These are phyloP conservation scores for Pseudomonodictys pantanalensis DNA, from an alignment of 495 filamentous ascomycete genomes.

Conservation along the genomic window DNA sequence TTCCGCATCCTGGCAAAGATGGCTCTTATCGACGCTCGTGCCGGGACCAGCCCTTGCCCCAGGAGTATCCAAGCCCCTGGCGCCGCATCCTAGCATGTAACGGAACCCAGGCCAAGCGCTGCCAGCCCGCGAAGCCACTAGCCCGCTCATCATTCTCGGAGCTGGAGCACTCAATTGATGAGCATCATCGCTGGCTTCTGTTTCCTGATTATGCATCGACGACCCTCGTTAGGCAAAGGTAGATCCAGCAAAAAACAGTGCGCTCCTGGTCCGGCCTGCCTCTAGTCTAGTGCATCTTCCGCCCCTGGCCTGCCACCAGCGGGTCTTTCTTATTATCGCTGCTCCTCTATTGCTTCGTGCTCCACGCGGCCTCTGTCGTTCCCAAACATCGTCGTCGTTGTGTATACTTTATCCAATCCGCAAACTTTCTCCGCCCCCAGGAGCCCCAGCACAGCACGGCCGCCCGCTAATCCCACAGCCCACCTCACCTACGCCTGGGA, in stretches of 20 bases:
- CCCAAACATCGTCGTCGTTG: too few species aligned
- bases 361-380: too few species aligned
- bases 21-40: slow-evolving; percentile 5
- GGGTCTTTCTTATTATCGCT: not conserved
- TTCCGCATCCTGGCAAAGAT: not conserved
- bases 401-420: too few species aligned
- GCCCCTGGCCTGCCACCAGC: not conserved
- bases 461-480: slow-evolving; percentile 24
- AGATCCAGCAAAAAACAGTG: slow-evolving; percentile 5
- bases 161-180: slow-evolving; percentile 26
- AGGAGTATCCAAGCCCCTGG: slow-evolving; percentile 28
- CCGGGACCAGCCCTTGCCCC: slow-evolving; percentile 10
- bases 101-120: slow-evolving; percentile 12
- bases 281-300: not conserved
- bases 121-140: not conserved
- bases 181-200: slow-evolving; percentile 26
- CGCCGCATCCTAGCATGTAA: slow-evolving; percentile 31
- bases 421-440: slow-evolving; percentile 9
- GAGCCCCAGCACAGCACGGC: not conserved
- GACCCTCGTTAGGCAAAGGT: slow-evolving; percentile 12
- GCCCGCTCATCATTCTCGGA: slow-evolving; percentile 11
- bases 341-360: not conserved
- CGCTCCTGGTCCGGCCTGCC: not conserved
- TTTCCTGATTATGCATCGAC: slow-evolving; percentile 36
- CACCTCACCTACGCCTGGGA: slow-evolving; percentile 6